Percentiles rank a stretch among this genome's conserved stretches.
These are phyloP conservation scores for Neotropicomus parvogracilis DNA, from an alignment of 1,284 basidiomycete genomes.

Conservation along the genomic window DNA sequence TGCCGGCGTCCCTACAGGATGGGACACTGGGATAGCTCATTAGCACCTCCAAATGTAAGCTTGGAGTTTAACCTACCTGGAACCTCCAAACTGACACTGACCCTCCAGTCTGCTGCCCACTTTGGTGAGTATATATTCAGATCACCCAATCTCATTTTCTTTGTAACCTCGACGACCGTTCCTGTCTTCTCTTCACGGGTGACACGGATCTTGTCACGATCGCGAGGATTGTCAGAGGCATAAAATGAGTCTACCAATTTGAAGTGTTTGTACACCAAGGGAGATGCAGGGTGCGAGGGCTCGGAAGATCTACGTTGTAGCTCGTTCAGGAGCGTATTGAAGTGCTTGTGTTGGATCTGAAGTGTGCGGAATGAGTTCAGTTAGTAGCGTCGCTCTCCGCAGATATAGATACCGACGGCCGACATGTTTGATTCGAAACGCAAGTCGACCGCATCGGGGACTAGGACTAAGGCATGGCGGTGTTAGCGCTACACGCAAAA, in stretches of 20 bases:
- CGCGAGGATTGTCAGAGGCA: conserved; percentile 42
- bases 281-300: conserved; percentile 46
- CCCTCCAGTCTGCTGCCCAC: conserved; percentile 82
- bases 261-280: conserved; percentile 75
- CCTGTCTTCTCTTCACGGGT: conserved; percentile 78
- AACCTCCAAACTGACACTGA: conserved; percentile 87
- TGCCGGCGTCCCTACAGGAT: conserved; percentile 56
- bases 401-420: conserved; percentile 50
- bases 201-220: conserved; percentile 74
- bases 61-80: conserved; percentile 46
- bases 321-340: conserved; percentile 82
- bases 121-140: conserved; percentile 87
- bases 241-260: conserved; percentile 85
- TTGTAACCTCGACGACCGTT: conserved; percentile 61
- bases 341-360: conserved; percentile 82
- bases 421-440: conserved; percentile 93
- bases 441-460: conserved; percentile 52
- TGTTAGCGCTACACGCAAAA: conserved; percentile 5
- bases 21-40: conserved; percentile 42
- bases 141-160: conserved; percentile 83
- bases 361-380: conserved; percentile 11
- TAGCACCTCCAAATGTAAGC: conserved; percentile 16
- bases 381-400: background rate
- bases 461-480: conserved; percentile 42
- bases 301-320: conserved; percentile 53